Base-by-base conservation (phyloP, 169 alveolate species). In the Plasmodium sp. region DNA sequence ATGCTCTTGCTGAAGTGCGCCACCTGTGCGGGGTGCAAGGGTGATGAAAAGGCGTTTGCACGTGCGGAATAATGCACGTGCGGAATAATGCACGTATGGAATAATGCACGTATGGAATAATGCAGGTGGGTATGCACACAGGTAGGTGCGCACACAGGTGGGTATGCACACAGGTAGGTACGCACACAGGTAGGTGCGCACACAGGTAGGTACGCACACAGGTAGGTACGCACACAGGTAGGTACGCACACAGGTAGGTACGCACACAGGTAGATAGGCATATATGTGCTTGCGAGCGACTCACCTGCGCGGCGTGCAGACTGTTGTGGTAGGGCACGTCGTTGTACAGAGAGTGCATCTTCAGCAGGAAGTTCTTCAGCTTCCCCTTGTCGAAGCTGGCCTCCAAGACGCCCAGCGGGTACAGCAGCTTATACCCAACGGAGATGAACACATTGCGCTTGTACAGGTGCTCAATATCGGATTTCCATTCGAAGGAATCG, bases 1-100 rank as follows among this genome's bases (percentile, higher is more conserved):
- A 86, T 86, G 67, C 93, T 86, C 34, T 86, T 86, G 82, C 86
- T 86, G 62, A 86, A 86, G 33, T 86, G 93, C 6, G 93, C 93
- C 1, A 86, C 93, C 93, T 86, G 18, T 3, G 80, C 39, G 56
- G n/a, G 77, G 58, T 14, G 45, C 10, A 16, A 18, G 45, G 83
- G 33, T 14, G 83, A 18, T 18, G 22, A 18, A 14, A 33, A 77
- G 31, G 56, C n/a, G 39, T 18, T 77, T 39, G 34, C 62, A 14
- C 62, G 7, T 51, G 62, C 3, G 7, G 4, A 51, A 14, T 12
- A 0, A 67, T 67, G 77, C 43, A 36, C 36, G n/a, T 67, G 41
- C 39, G 12, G 10, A 12, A 14, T 12, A 1, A 18, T 7, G 14
- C 3, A 62, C 9, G 34, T 62, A 62, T 0, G 3, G 27, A 22